These are phyloP conservation scores for Calonectria leucothoes DNA, from an alignment of 2,329 filamentous ascomycete species.

Conservation along the genomic window DNA sequence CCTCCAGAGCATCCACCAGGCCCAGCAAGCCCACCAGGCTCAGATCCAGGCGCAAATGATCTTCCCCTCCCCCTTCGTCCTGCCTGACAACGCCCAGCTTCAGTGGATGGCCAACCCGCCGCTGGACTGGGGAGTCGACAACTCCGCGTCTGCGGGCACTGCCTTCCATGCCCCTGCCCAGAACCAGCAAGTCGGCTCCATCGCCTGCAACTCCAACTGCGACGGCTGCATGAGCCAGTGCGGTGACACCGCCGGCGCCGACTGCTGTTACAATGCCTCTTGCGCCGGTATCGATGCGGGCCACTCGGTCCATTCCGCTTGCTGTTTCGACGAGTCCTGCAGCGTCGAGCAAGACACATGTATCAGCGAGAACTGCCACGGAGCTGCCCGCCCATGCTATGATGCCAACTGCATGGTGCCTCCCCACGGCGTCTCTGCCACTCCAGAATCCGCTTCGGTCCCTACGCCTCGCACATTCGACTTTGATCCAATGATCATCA, in stretches of 20 bases:
- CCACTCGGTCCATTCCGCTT: constrained; percentile 23
- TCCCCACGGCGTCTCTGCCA: constrained; percentile 32
- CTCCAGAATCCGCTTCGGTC: constrained; percentile 42
- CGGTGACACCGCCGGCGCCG: constrained; percentile 22
- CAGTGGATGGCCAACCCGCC: constrained; percentile 18
- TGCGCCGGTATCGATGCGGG: constrained; percentile 43
- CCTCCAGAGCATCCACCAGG: constrained; percentile 35
- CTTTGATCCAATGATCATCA: constrained; percentile 35
- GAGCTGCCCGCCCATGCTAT: constrained; percentile 49
- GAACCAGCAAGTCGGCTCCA: constrained; percentile 47
- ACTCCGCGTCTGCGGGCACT: background rate
- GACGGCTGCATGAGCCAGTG: constrained; percentile 49
- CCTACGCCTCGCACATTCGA: constrained; percentile 44
- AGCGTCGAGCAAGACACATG: constrained; percentile 49
- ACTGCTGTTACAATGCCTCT: constrained; percentile 51
- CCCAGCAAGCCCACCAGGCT: background rate
- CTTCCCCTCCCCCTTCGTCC: background rate
- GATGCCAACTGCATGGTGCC: constrained; percentile 48
- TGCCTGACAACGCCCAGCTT: background rate
- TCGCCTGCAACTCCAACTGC: constrained; percentile 51
- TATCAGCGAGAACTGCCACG: constrained; percentile 45
- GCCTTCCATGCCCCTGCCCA: background rate
- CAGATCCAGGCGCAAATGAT: background rate
- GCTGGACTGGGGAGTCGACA: background rate
- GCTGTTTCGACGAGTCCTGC: constrained; percentile 48